Conservation (phyloP, 1,139 yeast species). For the Debaryomyces sp. region DNA sequence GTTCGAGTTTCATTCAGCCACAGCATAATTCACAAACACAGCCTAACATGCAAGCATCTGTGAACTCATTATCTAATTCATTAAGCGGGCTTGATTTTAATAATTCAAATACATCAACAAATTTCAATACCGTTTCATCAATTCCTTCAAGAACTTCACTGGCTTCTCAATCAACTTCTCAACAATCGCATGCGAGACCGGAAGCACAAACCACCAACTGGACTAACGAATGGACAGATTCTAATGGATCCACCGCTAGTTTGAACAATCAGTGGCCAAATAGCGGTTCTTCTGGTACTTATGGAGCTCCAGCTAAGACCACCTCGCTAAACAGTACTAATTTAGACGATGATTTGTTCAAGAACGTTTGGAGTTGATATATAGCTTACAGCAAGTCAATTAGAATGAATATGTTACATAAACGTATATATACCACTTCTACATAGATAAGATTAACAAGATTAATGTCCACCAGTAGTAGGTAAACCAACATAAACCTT, state of each 20-base stretch:
- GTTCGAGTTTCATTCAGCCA: constrained; percentile 36
- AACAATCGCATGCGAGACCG: constrained; percentile 9
- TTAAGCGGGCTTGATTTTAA: constrained; percentile 39
- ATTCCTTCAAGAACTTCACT: constrained; percentile 6
- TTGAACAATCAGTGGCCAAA: constrained; percentile 16
- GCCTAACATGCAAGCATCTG: constrained; percentile 3
- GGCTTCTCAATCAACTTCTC: constrained; percentile 8
- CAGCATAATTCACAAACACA: constrained; percentile 17
- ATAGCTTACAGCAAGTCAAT: neutral
- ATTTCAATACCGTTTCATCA: constrained; percentile 7
- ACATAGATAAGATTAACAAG: constrained; percentile 5
- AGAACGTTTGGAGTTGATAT: constrained; percentile 58
- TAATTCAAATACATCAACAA: constrained; percentile 10
- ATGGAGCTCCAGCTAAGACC: constrained; percentile 18
- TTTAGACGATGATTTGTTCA: constrained; percentile 49
- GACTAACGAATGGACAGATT: constrained; percentile 45
- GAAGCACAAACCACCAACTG: constrained; percentile 19
- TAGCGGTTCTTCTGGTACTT: constrained; percentile 7
- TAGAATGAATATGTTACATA: constrained; percentile 1
- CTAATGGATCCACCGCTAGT: constrained; percentile 10
- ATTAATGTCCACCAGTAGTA: constrained; percentile 74
- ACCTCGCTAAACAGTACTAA: constrained; percentile 18
- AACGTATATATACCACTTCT: neutral
- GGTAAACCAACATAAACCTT: constrained; percentile 90
- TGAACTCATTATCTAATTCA: constrained; percentile 32